Percentiles rank a stretch among this genome's conserved stretches.
phyloP scores from a whole-genome alignment of 192 early-diverging fungal species.

The Entomortierella beljakovae region DNA sequence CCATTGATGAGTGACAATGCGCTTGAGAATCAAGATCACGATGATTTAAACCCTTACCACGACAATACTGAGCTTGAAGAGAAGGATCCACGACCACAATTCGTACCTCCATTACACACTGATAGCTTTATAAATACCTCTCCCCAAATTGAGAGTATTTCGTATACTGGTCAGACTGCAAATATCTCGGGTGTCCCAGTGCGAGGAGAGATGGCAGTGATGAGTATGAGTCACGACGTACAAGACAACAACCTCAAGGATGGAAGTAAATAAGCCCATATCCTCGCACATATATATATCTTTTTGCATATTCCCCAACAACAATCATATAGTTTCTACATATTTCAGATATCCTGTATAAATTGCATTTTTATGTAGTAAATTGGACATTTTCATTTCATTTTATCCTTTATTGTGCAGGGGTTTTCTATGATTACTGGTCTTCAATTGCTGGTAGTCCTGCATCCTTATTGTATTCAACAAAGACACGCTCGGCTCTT shows the following conservation, averaged over 20 bases:
- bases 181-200: neutral
- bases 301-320: no score
- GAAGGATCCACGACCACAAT: constrained; percentile 1
- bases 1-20: constrained; percentile 45
- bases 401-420: neutral
- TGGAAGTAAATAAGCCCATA: neutral
- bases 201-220: neutral
- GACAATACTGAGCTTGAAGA: constrained; percentile 9
- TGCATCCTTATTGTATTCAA: constrained; percentile 56
- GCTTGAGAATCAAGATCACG: constrained; percentile 23
- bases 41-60: constrained; percentile 10
- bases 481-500: constrained; percentile 55
- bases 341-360: no score
- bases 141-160: neutral
- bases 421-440: constrained; percentile 10
- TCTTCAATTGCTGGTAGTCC: constrained; percentile 41
- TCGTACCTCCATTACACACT: neutral
- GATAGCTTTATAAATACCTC: neutral
- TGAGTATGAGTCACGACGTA: neutral
- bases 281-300: no score
- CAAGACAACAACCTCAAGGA: neutral
- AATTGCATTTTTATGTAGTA: neutral
- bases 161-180: neutral
- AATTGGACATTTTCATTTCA: neutral
- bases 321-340: no score